Evolutionary conservation across 176 grass and related monocot genomes (phyloP).

Genomic region (Musa acuminata): DNA sequence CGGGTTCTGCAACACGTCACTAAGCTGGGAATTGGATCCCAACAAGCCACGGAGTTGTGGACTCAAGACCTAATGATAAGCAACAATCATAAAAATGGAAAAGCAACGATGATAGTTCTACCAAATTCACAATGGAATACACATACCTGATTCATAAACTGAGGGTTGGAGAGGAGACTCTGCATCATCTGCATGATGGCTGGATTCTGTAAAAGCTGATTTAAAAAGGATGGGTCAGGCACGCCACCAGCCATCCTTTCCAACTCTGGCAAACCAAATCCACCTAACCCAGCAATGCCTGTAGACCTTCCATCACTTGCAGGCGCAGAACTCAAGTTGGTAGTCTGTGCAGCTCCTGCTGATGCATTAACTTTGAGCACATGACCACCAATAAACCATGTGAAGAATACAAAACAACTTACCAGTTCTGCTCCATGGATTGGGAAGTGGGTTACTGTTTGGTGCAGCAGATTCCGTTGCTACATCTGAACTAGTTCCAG

Average conservation of each 20-base stretch:
- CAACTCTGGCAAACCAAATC: constrained; percentile 36
- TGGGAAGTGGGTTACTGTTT: constrained; percentile 87
- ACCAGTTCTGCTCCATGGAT: constrained; percentile 71
- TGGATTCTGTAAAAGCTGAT: constrained; percentile 76
- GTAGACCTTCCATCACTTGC: constrained; percentile 28
- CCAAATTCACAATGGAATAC: background rate
- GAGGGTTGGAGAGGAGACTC: constrained; percentile 73
- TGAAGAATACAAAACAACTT: constrained; percentile 19
- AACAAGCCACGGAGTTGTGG: constrained; percentile 46
- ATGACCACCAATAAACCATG: constrained; percentile 2
- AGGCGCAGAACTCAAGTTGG: constrained; percentile 25
- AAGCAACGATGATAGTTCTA: background rate
- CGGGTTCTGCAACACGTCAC: constrained; percentile 84
- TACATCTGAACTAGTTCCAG: constrained; percentile 41
- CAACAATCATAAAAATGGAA: constrained; percentile 20
- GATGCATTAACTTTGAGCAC: background rate
- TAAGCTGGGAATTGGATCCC: constrained; percentile 70
- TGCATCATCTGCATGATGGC: constrained; percentile 87
- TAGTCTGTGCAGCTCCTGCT: constrained; percentile 51
- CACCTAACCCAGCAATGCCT: constrained; percentile 33
- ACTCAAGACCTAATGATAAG: background rate
- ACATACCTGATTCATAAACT: constrained; percentile 67
- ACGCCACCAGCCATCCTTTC: constrained; percentile 36
- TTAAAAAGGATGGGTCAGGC: constrained; percentile 49
- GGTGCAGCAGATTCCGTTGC: constrained; percentile 58